Conservation (phyloP, 1,284 basidiomycete species). For the Papiliotrema flavescens region DNA sequence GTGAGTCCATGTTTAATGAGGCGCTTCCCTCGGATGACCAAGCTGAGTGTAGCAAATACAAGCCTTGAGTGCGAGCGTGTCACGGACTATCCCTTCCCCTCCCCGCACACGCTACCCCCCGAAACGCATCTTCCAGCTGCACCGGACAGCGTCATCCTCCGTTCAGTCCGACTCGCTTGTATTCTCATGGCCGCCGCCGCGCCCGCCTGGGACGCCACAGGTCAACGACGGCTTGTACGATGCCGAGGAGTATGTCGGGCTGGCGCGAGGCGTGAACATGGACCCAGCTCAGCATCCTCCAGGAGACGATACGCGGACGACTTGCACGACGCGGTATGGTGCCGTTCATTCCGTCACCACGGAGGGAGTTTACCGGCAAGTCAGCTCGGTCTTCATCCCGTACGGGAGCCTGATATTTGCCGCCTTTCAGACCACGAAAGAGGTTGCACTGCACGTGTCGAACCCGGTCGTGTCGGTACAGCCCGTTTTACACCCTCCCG, state of each 20-base stretch:
- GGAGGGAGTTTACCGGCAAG: slow-evolving; percentile 58
- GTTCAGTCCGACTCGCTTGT: slow-evolving; percentile 53
- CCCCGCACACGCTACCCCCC: slow-evolving; percentile 33
- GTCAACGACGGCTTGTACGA: slow-evolving; percentile 60
- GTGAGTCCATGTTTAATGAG: slow-evolving; percentile 30
- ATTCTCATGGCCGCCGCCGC: slow-evolving; percentile 76
- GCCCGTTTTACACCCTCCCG: background rate
- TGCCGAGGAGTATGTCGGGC: slow-evolving; percentile 74
- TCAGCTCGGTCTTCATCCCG: slow-evolving; percentile 89
- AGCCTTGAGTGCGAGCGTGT: slow-evolving; percentile 30
- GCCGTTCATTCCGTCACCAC: slow-evolving; percentile 66
- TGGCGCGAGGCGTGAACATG: slow-evolving; percentile 76
- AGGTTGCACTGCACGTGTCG: slow-evolving; percentile 56
- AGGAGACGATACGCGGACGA: slow-evolving; percentile 72
- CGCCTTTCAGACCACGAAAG: slow-evolving; percentile 57
- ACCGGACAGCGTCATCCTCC: slow-evolving; percentile 22
- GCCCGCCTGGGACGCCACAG: slow-evolving; percentile 21
- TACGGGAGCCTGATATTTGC: slow-evolving; percentile 65
- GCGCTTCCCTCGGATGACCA: too few relatives aligned
- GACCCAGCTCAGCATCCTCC: slow-evolving; percentile 50
- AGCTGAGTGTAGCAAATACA: slow-evolving; percentile 35
- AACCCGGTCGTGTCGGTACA: too few relatives aligned
- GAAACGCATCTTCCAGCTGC: slow-evolving; percentile 47
- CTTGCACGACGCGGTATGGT: slow-evolving; percentile 87
- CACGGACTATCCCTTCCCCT: slow-evolving; percentile 19